Base-by-base conservation (phyloP, 2,329 filamentous ascomycete genomes). In the Clonostachys byssicola region DNA sequence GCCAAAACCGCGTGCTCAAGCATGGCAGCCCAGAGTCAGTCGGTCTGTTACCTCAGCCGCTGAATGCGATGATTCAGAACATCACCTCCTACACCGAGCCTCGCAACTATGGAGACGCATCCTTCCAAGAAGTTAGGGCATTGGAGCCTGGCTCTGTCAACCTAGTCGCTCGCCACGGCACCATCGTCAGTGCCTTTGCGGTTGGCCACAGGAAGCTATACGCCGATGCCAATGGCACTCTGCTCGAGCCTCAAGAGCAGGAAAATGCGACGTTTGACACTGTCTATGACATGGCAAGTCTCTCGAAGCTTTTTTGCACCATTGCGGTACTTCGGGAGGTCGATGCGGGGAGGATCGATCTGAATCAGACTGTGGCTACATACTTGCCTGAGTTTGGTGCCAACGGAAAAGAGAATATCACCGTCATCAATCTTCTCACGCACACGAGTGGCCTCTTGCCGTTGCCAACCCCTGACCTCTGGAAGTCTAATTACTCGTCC, bases 221-320 rank as follows among this genome's bases (percentile, higher is more conserved):
- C 45, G 59, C 60, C 23, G 52, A 60, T 42, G 58, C 55, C 39
- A 60, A 61, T 43, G 62, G 64, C 35, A 61, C 58, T 3, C 40
- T 52, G 10, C 55, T 67, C 7, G 55, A 58, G 5, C 6, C 12
- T 2, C 1, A 41, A 6, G 45, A 58, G 34, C 60, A 62, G 47
- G 58, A 62, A 45, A 53, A 56, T 13, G 52, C 64, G 9, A 57
- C 54, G 1, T 34, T 60, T 5, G 60, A 67, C 45, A 67, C 63
- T 4, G 59, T 68, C n/a, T 68, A 67, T 51, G 64, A 67, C 50
- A 58, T 66, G 59, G 65, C 65, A 36, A 67, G 64, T 48, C 49
- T 68, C 33, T 64, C 65, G 7, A 68, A 68, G 52, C 47, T 68
- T 23, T 66, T 65, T 45, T 66, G 64, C n/a, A 56, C 62, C 0